Base-by-base conservation (phyloP, 331 rosid genomes). In the Phaseolus coccineus region DNA sequence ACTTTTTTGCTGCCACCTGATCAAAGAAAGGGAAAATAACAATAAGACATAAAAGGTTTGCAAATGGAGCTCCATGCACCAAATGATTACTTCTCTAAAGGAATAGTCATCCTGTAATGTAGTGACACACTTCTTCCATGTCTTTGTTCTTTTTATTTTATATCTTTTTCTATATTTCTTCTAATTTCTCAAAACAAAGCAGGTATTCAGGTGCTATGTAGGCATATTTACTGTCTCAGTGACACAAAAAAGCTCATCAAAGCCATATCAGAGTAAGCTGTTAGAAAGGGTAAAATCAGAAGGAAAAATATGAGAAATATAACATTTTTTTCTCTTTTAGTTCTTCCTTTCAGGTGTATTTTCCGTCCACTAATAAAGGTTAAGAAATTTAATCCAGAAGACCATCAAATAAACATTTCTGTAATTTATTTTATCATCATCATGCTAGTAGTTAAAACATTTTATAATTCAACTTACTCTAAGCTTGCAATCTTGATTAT, bases 1-100 rank as follows among this genome's bases (percentile, higher is more conserved):
- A 84, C 80, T 89, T 91, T 30, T 67, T 91, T 7, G 69, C 86
- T 35, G 88, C 67, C 57, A 70, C 85, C 91, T 91, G 87, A 77
- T 40, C 65, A 76, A 57, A 62, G 28, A 73, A 72, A 59, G 59
- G 6, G 35, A 6, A 47, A 55, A 14, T 39, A 42, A 63, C 16
- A 31, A 46, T 47, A 24, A 25, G 37, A 59, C 12, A 61, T n/a
- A 25, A 67, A 69, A 31, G 31, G 16, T 39, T 30, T 71, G 3
- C 55, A 35, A 24, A 47, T 22, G 30, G 30, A 71, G 10, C 30
- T 30, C n/a, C 62, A 58, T 67, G 52, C 3, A 15, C 46, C 46
- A 24, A 25, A 22, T 67, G 16, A 28, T 47, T 62, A 15, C 44
- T 62, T 62, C 69, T 62, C 25, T 14, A 62, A 31, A 14, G 69